A percentile compares a stretch with the other conserved stretches of the same genome.
These are phyloP conservation scores for Linderniella brevidens DNA, from an alignment of 257 asterid species.

Conservation along the genomic window DNA sequence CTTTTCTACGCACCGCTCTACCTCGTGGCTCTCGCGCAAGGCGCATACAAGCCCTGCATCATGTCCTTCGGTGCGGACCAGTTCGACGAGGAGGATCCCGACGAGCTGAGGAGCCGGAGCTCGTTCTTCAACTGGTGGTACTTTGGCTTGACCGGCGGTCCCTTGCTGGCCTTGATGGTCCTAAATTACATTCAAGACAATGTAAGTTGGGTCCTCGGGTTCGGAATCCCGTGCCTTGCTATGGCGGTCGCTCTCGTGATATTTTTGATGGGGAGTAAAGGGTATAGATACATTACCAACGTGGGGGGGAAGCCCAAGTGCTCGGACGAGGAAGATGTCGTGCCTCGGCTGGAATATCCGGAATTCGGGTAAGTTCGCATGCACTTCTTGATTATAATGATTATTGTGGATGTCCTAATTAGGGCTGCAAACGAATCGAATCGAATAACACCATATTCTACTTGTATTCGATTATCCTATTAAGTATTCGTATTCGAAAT, in stretches of 20 bases:
- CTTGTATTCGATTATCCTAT: too few species aligned
- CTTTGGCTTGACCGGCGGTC: slow-evolving; percentile 9
- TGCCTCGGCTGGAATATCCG: too few species aligned
- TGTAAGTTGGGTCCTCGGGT: slow-evolving; percentile 29
- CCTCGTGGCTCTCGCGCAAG: slow-evolving; percentile 23
- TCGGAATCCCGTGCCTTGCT: slow-evolving; percentile 26
- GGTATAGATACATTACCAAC: too few species aligned
- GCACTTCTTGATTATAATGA: too few species aligned
- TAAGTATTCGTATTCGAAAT: too few species aligned
- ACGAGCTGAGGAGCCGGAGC: slow-evolving; percentile 15
- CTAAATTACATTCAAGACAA: slow-evolving; percentile 26
- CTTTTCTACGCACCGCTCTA: slow-evolving; percentile 10
- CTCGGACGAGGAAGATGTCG: too few species aligned
- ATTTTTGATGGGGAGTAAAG: slow-evolving; percentile 2
- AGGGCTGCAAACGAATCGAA: too few species aligned
- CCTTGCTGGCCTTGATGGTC: slow-evolving; percentile 9
- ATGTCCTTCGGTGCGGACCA: slow-evolving; percentile 34
- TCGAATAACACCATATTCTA: too few species aligned
- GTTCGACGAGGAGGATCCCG: slow-evolving; percentile 17
- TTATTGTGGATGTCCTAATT: too few species aligned
- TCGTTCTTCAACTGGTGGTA: slow-evolving; percentile 35
- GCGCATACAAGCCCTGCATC: slow-evolving; percentile 21
- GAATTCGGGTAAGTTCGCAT: too few species aligned
- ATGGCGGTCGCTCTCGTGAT: slow-evolving; percentile 18
- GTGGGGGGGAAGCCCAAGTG: too few species aligned